Conservation (phyloP, 2,329 filamentous ascomycete genomes). For the Aureobasidium melanogenum region DNA sequence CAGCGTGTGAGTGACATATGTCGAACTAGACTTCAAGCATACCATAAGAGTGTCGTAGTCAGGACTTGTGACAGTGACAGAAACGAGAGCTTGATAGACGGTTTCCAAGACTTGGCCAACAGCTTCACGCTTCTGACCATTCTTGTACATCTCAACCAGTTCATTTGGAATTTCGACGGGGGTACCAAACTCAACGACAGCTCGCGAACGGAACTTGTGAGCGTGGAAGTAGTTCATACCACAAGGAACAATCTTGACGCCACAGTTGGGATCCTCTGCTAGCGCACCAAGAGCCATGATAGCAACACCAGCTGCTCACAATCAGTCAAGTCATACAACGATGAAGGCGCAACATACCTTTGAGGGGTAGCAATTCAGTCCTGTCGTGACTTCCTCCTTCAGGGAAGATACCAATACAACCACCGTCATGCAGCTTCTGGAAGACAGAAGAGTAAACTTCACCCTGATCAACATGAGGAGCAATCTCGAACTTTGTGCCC, state of each 20-base stretch:
- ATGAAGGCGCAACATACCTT: slow-evolving; percentile 39
- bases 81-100: slow-evolving; percentile 73
- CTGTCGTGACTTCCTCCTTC: slow-evolving; percentile 95
- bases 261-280: slow-evolving; percentile 75
- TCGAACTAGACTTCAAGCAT: not conserved
- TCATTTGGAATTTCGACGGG: slow-evolving; percentile 78
- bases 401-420: slow-evolving; percentile 92
- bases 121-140: slow-evolving; percentile 74
- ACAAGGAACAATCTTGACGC: slow-evolving; percentile 87
- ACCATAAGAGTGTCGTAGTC: slow-evolving; percentile 95
- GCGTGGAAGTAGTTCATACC: slow-evolving; percentile 99
- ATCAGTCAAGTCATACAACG: slow-evolving; percentile 17
- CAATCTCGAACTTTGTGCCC: slow-evolving; percentile 77
- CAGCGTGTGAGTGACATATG: slow-evolving; percentile 19
- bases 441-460: slow-evolving; percentile 93
- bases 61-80: slow-evolving; percentile 84
- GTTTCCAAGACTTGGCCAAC: slow-evolving; percentile 78
- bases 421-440: slow-evolving; percentile 67
- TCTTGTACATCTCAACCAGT: slow-evolving; percentile 76
- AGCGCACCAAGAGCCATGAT: slow-evolving; percentile 94
- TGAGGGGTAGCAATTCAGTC: slow-evolving; percentile 81
- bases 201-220: slow-evolving; percentile 94
- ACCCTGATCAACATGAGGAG: slow-evolving; percentile 89
- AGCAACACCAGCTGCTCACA: slow-evolving; percentile 66
- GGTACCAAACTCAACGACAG: slow-evolving; percentile 88